Conservation (phyloP, 371 early-diverging fungal genomes). For the Mortierella polycephala region DNA sequence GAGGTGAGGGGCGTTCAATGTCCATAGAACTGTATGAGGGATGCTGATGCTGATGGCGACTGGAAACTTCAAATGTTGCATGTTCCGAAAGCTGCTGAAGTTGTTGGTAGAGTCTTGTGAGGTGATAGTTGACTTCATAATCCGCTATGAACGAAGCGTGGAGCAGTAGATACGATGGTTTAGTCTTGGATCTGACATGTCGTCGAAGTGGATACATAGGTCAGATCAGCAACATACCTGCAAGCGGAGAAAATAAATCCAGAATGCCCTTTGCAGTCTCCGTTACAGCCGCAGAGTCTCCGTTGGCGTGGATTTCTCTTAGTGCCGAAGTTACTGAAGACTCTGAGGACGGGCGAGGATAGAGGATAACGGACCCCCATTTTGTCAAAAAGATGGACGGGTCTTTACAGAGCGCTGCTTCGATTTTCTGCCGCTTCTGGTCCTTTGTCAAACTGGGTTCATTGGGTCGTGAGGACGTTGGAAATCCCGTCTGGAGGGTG, state of each 20-base stretch:
- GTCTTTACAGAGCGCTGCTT: slow-evolving; percentile 19
- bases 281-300: neutral
- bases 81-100: slow-evolving; percentile 38
- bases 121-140: slow-evolving; percentile 43
- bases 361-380: slow-evolving; percentile 52
- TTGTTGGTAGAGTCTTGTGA: slow-evolving; percentile 37
- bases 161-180: no score
- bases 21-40: slow-evolving; percentile 11
- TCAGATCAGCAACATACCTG: slow-evolving; percentile 9
- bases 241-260: slow-evolving; percentile 39
- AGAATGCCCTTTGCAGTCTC: slow-evolving; percentile 24
- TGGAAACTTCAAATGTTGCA: slow-evolving; percentile 12
- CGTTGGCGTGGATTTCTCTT: neutral
- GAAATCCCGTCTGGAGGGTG: slow-evolving; percentile 48
- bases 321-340: neutral
- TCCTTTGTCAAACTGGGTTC: slow-evolving; percentile 26
- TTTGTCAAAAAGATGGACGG: slow-evolving; percentile 49
- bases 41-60: neutral
- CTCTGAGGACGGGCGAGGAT: slow-evolving; percentile 26
- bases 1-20: neutral
- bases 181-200: no score
- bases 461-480: slow-evolving; percentile 49
- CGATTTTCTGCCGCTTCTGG: slow-evolving; percentile 42
- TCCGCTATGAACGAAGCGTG: neutral
- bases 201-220: neutral